These are phyloP conservation scores for Thymus quinquecostatus DNA, from an alignment of 257 asterid species.

Conservation along the genomic window DNA sequence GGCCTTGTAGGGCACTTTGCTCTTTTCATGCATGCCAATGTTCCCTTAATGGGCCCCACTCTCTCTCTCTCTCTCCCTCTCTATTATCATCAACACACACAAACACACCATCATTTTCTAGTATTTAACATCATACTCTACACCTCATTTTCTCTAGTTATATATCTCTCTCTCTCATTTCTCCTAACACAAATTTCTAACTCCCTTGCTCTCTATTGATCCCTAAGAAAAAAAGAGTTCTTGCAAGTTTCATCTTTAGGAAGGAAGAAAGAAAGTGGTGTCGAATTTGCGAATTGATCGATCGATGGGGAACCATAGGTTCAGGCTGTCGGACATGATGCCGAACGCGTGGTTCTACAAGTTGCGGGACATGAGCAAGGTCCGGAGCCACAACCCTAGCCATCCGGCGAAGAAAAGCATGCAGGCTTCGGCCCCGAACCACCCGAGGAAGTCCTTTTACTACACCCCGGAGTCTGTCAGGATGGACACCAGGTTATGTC, in stretches of 20 bases:
- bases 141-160: not conserved
- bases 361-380: slow-evolving; percentile 81
- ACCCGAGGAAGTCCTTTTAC: slow-evolving; percentile 54
- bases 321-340: slow-evolving; percentile 84
- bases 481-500: slow-evolving; percentile 24
- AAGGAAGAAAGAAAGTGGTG: not conserved
- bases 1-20: slow-evolving; percentile 39
- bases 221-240: too few relatives aligned
- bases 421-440: slow-evolving; percentile 33
- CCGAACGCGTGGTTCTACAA: slow-evolving; percentile 98
- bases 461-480: slow-evolving; percentile 45
- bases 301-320: slow-evolving; percentile 78
- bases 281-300: not conserved
- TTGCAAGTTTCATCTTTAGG: not conserved
- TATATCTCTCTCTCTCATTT: not conserved
- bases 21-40: slow-evolving; percentile 37
- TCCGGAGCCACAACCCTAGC: slow-evolving; percentile 40
- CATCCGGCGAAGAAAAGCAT: slow-evolving; percentile 34
- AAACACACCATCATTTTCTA: slow-evolving; percentile 15
- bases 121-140: slow-evolving; percentile 21
- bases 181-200: not conserved
- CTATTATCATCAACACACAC: slow-evolving; percentile 16
- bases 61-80: not conserved
- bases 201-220: not conserved
- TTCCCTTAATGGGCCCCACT: slow-evolving; percentile 34